Evolutionary conservation across 2,329 filamentous ascomycete genomes (phyloP), one percentile per base, ranked within the genome.

Genomic region (Hypoxylon sp.): DNA sequence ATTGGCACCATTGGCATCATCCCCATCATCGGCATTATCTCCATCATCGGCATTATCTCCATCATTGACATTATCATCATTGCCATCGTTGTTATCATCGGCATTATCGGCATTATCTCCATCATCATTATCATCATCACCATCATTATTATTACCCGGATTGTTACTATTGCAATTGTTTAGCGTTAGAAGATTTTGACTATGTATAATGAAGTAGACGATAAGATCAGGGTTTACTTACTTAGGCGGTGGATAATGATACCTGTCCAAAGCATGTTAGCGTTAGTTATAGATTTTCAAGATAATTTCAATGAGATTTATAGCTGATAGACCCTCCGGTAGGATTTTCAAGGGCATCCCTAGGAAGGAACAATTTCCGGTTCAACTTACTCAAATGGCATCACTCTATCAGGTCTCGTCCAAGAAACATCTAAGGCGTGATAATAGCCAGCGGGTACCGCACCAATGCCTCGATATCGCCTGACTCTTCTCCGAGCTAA

Each of bases 351-450:
- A 43, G n/a, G 9, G 51, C 28, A 32, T 46, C 2, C 17, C 11
- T 34, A 45, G 43, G 17, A 14, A 23, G 36, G 48, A 14, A 48
- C 11, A 32, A 36, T 23, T 41, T 30, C 10, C n/a, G 30, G 43
- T 38, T 53, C 17, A 32, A 58, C 53, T 57, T 63, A 63, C 60
- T 38, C 25, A 38, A 21, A 52, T 10, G 60, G 60, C 60, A 63
- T 63, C 23, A 58, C 11, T 69, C 67, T 74, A 0, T 30, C 11
- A 0, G 76, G 72, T 70, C 46, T 56, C 34, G 63, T 65, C 63
- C 63, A 65, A 17, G 63, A 65, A 4, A 65, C 63, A 48, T 65
- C 57, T 1, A 65, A 21, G 5, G 3, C 13, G 9, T 3, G n/a
- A 21, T 46, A 61, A 48, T 61, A 65, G 1, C 23, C 36, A 3